These are phyloP conservation scores for Pezizomycotina sp. DNA, from an alignment of 2,329 filamentous ascomycete genomes.

Conservation along the genomic window DNA sequence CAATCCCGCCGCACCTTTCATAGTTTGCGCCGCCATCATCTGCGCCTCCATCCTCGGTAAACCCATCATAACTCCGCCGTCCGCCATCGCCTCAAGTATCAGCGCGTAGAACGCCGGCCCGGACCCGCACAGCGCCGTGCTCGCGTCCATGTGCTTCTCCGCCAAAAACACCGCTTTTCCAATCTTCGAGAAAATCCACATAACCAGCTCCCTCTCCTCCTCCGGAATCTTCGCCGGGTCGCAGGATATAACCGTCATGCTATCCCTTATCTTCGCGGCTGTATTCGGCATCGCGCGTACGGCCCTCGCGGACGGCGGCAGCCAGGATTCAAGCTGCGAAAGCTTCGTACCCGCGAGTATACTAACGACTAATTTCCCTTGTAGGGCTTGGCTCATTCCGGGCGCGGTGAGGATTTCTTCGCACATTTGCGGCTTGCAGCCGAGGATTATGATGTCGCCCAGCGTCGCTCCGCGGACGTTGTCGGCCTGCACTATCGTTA, in stretches of 20 bases:
- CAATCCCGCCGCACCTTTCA: conserved; percentile 54
- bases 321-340: conserved; percentile 47
- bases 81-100: conserved; percentile 57
- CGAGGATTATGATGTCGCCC: conserved; percentile 58
- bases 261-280: conserved; percentile 54
- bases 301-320: conserved; percentile 38
- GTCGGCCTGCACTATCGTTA: conserved; percentile 53
- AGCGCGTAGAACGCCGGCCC: conserved; percentile 62
- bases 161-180: conserved; percentile 55
- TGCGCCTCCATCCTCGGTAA: conserved; percentile 55
- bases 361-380: conserved; percentile 65
- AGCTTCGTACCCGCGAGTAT: conserved; percentile 64
- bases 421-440: conserved; percentile 66
- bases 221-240: conserved; percentile 39
- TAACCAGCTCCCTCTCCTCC: conserved; percentile 41
- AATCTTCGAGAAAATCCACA: conserved; percentile 61
- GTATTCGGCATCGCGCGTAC: conserved; percentile 78
- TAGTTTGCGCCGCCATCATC: conserved; percentile 62
- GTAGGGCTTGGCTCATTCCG: conserved; percentile 55
- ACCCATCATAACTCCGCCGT: conserved; percentile 65
- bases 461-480: conserved; percentile 51
- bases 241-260: conserved; percentile 64
- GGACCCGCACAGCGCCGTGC: conserved; percentile 56
- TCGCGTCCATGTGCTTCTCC: conserved; percentile 51
- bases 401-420: conserved; percentile 48